These are phyloP conservation scores for Mimosa pudica DNA, from an alignment of 306 rosid species.

Conservation along the genomic window DNA sequence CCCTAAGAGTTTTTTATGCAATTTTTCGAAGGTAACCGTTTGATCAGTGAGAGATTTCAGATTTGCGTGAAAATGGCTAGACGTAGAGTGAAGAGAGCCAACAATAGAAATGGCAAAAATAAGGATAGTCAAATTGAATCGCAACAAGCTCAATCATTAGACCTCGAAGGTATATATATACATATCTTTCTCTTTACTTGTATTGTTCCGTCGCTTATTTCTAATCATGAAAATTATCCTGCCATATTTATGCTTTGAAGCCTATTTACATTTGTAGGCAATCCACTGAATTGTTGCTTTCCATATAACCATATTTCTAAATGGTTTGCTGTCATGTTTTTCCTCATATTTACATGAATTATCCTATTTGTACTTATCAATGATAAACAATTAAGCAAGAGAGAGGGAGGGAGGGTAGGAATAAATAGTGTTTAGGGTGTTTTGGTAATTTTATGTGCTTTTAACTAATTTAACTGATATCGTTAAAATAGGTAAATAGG, in stretches of 20 bases:
- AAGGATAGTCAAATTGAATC: constrained; percentile 38
- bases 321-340: too few species aligned
- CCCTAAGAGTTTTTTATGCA: too few species aligned
- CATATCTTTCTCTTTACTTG: not conserved
- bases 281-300: not conserved
- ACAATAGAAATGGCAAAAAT: constrained; percentile 11
- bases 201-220: too few species aligned
- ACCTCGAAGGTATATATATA: constrained; percentile 53
- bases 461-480: too few species aligned
- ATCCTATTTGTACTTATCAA: too few species aligned
- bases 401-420: too few species aligned
- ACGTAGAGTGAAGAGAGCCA: constrained; percentile 46
- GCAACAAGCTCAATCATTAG: constrained; percentile 43
- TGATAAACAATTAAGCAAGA: too few species aligned
- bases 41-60: constrained; percentile 9
- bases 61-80: constrained; percentile 50
- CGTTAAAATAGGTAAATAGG: too few species aligned
- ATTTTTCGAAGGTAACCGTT: not conserved
- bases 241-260: not conserved
- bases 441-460: too few species aligned
- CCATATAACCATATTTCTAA: too few species aligned
- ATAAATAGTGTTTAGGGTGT: too few species aligned
- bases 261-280: not conserved
- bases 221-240: not conserved
- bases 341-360: too few species aligned